These are phyloP conservation scores for Malassezia dermatis DNA, from an alignment of 1,284 basidiomycete species.

Conservation along the genomic window DNA sequence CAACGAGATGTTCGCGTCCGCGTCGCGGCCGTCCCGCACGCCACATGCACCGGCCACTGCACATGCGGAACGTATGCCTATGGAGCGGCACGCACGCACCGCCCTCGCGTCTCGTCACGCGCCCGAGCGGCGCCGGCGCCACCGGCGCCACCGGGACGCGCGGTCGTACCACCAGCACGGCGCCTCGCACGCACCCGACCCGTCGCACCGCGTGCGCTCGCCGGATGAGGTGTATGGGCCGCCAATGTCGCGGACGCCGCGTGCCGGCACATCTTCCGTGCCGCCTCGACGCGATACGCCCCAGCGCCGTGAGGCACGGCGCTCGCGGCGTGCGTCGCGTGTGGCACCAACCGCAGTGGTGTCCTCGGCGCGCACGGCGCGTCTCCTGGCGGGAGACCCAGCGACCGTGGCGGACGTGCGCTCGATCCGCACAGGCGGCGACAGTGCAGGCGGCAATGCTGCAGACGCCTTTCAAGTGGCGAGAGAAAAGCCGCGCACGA, in stretches of 20 bases:
- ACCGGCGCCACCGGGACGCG: background rate
- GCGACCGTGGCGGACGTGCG: background rate
- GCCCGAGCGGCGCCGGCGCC: background rate
- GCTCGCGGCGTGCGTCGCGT: background rate
- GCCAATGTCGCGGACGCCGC: background rate
- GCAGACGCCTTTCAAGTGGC: constrained; percentile 2
- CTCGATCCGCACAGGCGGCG: background rate
- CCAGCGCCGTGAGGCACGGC: background rate
- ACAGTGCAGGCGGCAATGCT: background rate
- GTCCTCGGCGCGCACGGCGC: constrained; percentile 1
- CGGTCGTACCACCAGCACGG: background rate
- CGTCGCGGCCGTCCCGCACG: background rate
- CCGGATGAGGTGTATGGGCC: background rate
- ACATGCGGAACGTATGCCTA: too few species aligned
- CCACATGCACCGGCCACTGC: background rate
- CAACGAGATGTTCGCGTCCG: background rate
- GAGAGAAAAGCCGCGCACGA: constrained; percentile 9
- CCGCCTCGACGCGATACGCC: background rate
- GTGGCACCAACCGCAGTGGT: background rate
- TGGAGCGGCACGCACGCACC: background rate
- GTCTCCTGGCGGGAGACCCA: background rate
- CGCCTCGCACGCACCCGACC: background rate
- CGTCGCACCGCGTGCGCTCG: background rate
- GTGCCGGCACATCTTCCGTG: background rate
- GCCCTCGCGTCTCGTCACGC: background rate